Base-by-base conservation (phyloP, 164 flowering plant genomes). In the Vitis rotundifolia region DNA sequence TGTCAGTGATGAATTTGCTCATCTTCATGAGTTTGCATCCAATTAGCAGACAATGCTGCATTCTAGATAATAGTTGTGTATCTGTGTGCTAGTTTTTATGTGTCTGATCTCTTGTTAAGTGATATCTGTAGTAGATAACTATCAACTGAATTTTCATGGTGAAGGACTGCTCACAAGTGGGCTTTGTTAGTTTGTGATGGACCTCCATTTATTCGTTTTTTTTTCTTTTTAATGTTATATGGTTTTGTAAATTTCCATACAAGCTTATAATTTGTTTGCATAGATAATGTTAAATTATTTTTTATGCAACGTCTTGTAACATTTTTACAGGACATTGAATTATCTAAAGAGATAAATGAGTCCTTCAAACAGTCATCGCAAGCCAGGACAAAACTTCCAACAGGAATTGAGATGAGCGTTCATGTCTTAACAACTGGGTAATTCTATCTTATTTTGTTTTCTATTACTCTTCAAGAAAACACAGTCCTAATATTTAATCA, bases 351-450 rank as follows among this genome's bases (percentile, higher is more conserved):
- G 82, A 92, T 92, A 69, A 92, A 92, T 74, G 98, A 92, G 66
- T 92, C 98, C 49, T 92, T 92, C 83, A 91, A 85, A 75, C 96
- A 89, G 64, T 92, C 98, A 61, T 87, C 94, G 7, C 98, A 92
- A 79, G 98, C 98, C 54, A 83, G 98, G 84, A 89, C 91, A 63
- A 92, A 92, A 74, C 90, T 92, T 53, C 98, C 98, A 15, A 85
- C 89, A 56, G 98, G 98, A 37, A 92, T 92, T 76, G 98, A 92
- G 80, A 75, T 92, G 96, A 91, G 94, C 76, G 98, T 92, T 57
- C 96, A 92, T 78, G 98, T 92, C 70, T 79, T 92, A 73, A 92
- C 98, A 69, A 92, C 96, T n/a, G 98, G 98, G 98, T 91, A 78
- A 55, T 65, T 68, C 26, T 55, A 55, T 56, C 57, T 61, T 64